Base-by-base conservation (phyloP, 306 rosid species). In the Inga leiocalycina region DNA sequence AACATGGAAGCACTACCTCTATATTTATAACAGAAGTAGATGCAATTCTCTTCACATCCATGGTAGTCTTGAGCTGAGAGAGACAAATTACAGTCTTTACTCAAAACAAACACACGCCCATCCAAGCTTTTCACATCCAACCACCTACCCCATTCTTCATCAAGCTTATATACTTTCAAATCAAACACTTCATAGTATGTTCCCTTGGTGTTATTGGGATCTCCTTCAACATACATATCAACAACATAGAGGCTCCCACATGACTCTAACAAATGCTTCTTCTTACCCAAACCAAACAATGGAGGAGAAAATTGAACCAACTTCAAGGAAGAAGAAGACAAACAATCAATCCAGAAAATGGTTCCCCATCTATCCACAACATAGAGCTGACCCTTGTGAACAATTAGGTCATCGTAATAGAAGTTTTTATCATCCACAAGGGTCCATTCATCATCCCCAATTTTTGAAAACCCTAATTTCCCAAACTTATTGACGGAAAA, bases 231-330 rank as follows among this genome's bases (percentile, higher is more conserved):
- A 59, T 59, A 3, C 66, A 59, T 59, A 22, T 59, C 66, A 59
- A 59, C 66, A n/a, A 59, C 66, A 59, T 22, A 59, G 1, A 59
- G 66, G 22, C 66, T 59, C 15, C 14, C 66, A 20, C 66, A 59
- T 22, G 15, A 59, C 24, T 22, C 66, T 6, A 59, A 34, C 66
- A 59, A 59, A 59, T 59, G 32, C 66, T 59, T 59, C 66, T 59
- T 59, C 34, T 59, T 59, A 8, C 66, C 66, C 5, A 59, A 59
- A 59, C 34, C 66, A 59, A 11, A 59, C 34, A 59, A 59, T n/a
- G 66, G 66, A 59, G 66, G 66, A 59, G 66, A 59, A 59, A 59
- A 59, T 11, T 59, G 66, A 59, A 59, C 34, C 66, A 59, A 22
- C 34, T 20, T 59, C 34, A 59, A 9, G 5, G 65, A 57, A n/a